Evolutionary conservation across 1,284 basidiomycete genomes (phyloP).

Genomic region (Sphaerobolus stellatus): DNA sequence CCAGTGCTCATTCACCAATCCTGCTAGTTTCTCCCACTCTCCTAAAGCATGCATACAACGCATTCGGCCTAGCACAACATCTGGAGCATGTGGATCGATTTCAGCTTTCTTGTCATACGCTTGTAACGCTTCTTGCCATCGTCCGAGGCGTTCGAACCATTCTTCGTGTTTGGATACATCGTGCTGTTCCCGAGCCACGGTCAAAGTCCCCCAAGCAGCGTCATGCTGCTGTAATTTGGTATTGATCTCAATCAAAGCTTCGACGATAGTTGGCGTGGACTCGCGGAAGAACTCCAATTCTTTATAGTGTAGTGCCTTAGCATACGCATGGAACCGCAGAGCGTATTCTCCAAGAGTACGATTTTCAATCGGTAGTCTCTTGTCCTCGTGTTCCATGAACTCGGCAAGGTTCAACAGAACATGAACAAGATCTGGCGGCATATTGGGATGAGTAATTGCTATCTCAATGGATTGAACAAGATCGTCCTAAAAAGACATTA

Average conservation of each 20-base stretch:
- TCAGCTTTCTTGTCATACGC: conserved; percentile 84
- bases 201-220: conserved; percentile 92
- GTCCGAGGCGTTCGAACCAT: conserved; percentile 96
- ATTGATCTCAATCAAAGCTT: conserved; percentile 96
- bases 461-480: conserved; percentile 88
- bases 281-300: conserved; percentile 97
- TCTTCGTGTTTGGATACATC: conserved; percentile 89
- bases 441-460: conserved; percentile 79
- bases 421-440: conserved; percentile 92
- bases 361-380: conserved; percentile 92
- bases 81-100: conserved; percentile 67
- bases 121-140: conserved; percentile 92
- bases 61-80: conserved; percentile 86
- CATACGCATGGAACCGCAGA: conserved; percentile 92
- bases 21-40: conserved; percentile 93
- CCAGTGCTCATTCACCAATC: conserved; percentile 91
- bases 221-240: conserved; percentile 96
- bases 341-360: conserved; percentile 93
- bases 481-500: conserved; percentile 69
- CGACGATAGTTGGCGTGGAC: conserved; percentile 81
- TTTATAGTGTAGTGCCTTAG: conserved; percentile 98
- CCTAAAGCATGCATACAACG: conserved; percentile 96
- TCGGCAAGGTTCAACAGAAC: conserved; percentile 95
- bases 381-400: conserved; percentile 99
- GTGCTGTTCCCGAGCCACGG: conserved; percentile 82